phyloP scores from a whole-genome alignment of 495 filamentous ascomycete species.

The Lasiosphaeriaceae sp. region DNA sequence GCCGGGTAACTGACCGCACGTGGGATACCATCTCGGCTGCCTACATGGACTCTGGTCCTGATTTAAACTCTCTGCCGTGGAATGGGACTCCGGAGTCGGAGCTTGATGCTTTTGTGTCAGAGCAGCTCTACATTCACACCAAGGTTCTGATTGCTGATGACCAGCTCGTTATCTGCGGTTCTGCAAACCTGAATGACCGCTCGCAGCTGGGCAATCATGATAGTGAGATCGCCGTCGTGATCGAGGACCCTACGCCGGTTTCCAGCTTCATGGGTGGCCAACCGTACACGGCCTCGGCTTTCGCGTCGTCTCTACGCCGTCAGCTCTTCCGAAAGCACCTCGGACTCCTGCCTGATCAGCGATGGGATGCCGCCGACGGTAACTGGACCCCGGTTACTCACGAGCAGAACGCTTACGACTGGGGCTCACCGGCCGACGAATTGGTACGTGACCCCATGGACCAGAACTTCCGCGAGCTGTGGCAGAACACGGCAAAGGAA shows the following conservation, averaged over 20 bases:
- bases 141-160: constrained; percentile 96
- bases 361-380: constrained; percentile 51
- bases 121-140: constrained; percentile 91
- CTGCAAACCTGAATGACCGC: constrained; percentile 92
- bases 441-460: constrained; percentile 73
- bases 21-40: constrained; percentile 78
- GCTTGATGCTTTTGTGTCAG: constrained; percentile 83
- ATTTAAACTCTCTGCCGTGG: constrained; percentile 80
- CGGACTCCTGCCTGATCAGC: constrained; percentile 73
- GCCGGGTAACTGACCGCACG: constrained; percentile 45
- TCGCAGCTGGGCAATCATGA: constrained; percentile 86
- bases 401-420: constrained; percentile 76
- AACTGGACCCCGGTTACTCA: constrained; percentile 74
- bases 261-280: constrained; percentile 67
- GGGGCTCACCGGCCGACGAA: constrained; percentile 67
- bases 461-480: constrained; percentile 61
- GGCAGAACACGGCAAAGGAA: constrained; percentile 66
- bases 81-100: constrained; percentile 67
- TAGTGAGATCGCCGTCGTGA: constrained; percentile 42
- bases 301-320: constrained; percentile 78
- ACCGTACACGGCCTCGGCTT: constrained; percentile 68
- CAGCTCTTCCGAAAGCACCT: constrained; percentile 90
- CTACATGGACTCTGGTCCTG: constrained; percentile 78
- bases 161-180: constrained; percentile 81
- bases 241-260: constrained; percentile 62